phyloP scores from a whole-genome alignment of 2,329 filamentous ascomycete genomes.

The Chrysosporium keratinophilum region DNA sequence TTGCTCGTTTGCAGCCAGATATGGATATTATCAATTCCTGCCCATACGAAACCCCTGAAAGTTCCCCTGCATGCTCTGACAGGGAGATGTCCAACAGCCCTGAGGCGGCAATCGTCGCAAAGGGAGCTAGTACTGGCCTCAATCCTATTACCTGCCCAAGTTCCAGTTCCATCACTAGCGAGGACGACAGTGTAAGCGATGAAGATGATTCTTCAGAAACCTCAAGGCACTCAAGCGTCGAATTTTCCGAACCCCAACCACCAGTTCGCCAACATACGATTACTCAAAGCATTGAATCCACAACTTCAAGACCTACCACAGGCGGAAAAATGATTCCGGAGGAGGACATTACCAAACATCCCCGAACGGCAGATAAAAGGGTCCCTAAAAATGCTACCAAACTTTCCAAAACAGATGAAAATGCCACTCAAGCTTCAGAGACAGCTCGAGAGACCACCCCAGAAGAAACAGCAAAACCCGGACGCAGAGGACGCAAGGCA shows the following conservation, averaged over 20 bases:
- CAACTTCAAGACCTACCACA: neutral
- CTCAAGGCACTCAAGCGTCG: too few species aligned
- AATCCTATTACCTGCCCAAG: neutral
- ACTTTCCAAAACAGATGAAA: too few species aligned
- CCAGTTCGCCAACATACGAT: neutral
- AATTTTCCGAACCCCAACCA: too few species aligned
- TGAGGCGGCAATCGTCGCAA: neutral
- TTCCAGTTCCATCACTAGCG: neutral
- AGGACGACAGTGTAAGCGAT: neutral
- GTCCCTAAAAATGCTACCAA: too few species aligned
- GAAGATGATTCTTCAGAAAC: neutral
- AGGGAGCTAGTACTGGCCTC: neutral
- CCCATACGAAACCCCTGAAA: slow-evolving; percentile 3
- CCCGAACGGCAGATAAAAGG: neutral
- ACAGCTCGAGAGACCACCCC: neutral
- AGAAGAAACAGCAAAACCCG: neutral
- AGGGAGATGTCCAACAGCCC: neutral
- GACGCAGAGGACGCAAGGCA: neutral
- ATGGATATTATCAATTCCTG: slow-evolving; percentile 11
- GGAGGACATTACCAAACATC: neutral
- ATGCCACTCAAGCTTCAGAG: neutral
- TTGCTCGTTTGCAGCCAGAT: slow-evolving; percentile 17
- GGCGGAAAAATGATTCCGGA: slow-evolving; percentile 1
- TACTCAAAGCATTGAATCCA: neutral
- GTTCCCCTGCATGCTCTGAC: slow-evolving; percentile 7